These are phyloP conservation scores for Guyanaporus albipodus DNA, from an alignment of 768 basidiomycete species.

Conservation along the genomic window DNA sequence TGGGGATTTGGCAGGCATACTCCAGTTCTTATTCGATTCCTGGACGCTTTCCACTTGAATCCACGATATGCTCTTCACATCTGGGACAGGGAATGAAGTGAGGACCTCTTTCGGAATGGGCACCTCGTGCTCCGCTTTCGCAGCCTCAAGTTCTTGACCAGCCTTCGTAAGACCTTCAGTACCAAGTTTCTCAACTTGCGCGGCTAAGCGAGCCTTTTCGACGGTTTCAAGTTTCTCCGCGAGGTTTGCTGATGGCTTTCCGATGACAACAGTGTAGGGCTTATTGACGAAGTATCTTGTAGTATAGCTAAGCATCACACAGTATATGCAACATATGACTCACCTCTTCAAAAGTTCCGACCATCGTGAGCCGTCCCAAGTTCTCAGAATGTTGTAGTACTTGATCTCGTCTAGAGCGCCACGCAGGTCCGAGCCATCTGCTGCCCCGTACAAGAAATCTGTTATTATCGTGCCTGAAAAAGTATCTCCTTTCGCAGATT, in stretches of 20 bases:
- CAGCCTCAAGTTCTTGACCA: conserved; percentile 63
- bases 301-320: conserved; percentile 7
- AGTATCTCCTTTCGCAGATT: conserved; percentile 77
- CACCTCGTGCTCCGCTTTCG: conserved; percentile 82
- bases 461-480: conserved; percentile 72
- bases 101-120: conserved; percentile 81
- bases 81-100: conserved; percentile 84
- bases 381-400: conserved; percentile 60
- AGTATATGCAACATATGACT: conserved; percentile 19
- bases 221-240: conserved; percentile 76
- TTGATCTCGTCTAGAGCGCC: conserved; percentile 74
- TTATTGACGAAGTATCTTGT: conserved; percentile 76
- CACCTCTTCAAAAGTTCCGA: conserved; percentile 69
- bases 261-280: conserved; percentile 70
- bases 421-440: conserved; percentile 75
- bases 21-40: conserved; percentile 53
- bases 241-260: conserved; percentile 83
- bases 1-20: conserved; percentile 22
- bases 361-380: conserved; percentile 80
- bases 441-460: conserved; percentile 83
- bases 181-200: conserved; percentile 68
- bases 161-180: conserved; percentile 74
- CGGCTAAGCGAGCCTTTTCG: conserved; percentile 72
- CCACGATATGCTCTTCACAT: conserved; percentile 89
- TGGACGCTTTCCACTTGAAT: conserved; percentile 71